A percentile compares a stretch with the other conserved stretches of the same genome.
Evolutionary conservation across 1,139 yeast genomes (phyloP).

Genomic region (Lizanozyma gosingica): DNA sequence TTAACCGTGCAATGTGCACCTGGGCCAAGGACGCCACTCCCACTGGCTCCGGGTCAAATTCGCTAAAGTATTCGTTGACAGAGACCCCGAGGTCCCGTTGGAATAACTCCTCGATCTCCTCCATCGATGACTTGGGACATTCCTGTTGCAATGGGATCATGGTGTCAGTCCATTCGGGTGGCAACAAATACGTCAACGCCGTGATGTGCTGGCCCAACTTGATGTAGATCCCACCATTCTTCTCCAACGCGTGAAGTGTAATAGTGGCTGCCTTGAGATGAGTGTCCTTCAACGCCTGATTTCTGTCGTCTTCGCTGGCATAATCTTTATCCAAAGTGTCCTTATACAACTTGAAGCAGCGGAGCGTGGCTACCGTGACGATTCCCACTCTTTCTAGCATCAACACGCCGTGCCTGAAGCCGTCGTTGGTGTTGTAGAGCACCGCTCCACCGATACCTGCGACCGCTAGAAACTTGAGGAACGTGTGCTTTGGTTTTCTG

Average conservation of each 20-base stretch:
- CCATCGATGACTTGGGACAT: slow-evolving; percentile 75
- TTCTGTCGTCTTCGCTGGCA: slow-evolving; percentile 39
- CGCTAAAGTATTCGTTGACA: slow-evolving; percentile 57
- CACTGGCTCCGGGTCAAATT: slow-evolving; percentile 65
- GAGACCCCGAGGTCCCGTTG: slow-evolving; percentile 52
- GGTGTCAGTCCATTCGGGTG: slow-evolving; percentile 90
- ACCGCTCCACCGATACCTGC: slow-evolving; percentile 22
- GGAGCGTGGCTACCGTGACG: slow-evolving; percentile 52
- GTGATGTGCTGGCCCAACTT: slow-evolving; percentile 91
- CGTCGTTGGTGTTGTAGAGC: slow-evolving; percentile 27
- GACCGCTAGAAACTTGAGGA: slow-evolving; percentile 22
- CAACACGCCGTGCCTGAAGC: slow-evolving; percentile 20
- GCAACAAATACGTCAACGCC: slow-evolving; percentile 85
- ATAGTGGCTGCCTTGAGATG: slow-evolving; percentile 73
- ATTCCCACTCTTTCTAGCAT: slow-evolving; percentile 52
- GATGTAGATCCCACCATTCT: slow-evolving; percentile 87
- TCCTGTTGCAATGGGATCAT: slow-evolving; percentile 89
- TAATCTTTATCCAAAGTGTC: slow-evolving; percentile 42
- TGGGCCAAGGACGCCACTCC: slow-evolving; percentile 97
- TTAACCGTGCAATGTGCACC: slow-evolving; percentile 72
- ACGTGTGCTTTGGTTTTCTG: too few species aligned
- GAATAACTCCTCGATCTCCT: slow-evolving; percentile 62
- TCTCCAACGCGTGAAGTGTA: slow-evolving; percentile 70
- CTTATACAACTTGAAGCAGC: slow-evolving; percentile 60
- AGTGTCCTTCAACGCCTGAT: slow-evolving; percentile 42